These are phyloP conservation scores for Meripilus lineatus DNA, from an alignment of 1,284 basidiomycete species.

Conservation along the genomic window DNA sequence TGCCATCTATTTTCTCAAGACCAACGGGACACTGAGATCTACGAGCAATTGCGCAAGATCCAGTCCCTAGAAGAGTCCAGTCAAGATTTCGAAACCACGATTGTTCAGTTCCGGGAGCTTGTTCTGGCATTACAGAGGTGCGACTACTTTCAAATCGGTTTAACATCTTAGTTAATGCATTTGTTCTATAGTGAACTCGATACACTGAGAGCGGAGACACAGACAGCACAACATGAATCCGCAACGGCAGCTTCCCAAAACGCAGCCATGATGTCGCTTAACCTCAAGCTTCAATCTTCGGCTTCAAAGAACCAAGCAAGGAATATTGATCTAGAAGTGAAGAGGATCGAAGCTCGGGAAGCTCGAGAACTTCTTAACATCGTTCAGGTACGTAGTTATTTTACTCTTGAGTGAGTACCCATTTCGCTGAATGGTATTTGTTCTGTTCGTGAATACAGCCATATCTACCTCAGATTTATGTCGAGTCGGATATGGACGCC, in stretches of 20 bases:
- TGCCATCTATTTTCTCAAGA: slow-evolving; percentile 39
- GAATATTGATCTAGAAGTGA: slow-evolving; percentile 83
- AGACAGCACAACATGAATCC: slow-evolving; percentile 78
- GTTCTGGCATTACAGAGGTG: slow-evolving; percentile 81
- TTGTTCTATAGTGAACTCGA: slow-evolving; percentile 84
- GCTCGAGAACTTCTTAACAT: slow-evolving; percentile 72
- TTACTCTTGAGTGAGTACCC: background rate
- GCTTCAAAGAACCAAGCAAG: slow-evolving; percentile 87
- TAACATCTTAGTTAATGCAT: no score
- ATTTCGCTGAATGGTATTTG: background rate
- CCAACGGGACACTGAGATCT: slow-evolving; percentile 62
- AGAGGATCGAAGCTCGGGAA: slow-evolving; percentile 79
- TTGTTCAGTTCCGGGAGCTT: slow-evolving; percentile 86
- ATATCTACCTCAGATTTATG: slow-evolving; percentile 81
- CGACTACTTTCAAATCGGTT: background rate
- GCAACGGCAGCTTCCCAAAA: slow-evolving; percentile 72
- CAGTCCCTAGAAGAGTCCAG: slow-evolving; percentile 72
- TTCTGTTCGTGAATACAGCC: slow-evolving; percentile 40
- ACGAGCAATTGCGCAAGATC: slow-evolving; percentile 63
- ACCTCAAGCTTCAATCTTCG: slow-evolving; percentile 86
- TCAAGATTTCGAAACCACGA: slow-evolving; percentile 83
- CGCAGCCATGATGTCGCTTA: slow-evolving; percentile 85
- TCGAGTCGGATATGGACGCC: slow-evolving; percentile 83
- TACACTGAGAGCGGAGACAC: slow-evolving; percentile 73
- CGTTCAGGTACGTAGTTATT: slow-evolving; percentile 44